Percentiles rank a stretch among this genome's conserved stretches.
These are phyloP conservation scores for Auriscalpium vulgare DNA, from an alignment of 768 basidiomycete species.

Conservation along the genomic window DNA sequence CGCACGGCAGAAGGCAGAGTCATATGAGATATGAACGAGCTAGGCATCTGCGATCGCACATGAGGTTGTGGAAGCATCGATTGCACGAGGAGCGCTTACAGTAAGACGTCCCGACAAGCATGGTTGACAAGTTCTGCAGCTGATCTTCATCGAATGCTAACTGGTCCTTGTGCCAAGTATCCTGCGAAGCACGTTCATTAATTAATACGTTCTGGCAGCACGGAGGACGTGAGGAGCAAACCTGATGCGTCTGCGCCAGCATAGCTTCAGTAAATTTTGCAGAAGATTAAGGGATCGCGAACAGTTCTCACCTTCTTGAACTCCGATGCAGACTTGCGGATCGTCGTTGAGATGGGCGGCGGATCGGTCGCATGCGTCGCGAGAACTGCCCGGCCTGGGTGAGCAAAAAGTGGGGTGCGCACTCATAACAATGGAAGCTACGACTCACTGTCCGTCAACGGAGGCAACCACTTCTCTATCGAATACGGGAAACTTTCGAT, in stretches of 20 bases:
- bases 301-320: slow-evolving; percentile 66
- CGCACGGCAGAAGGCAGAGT: too few species aligned
- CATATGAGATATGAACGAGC: background rate
- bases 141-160: slow-evolving; percentile 85
- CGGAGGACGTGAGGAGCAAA: slow-evolving; percentile 1
- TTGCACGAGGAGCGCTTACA: slow-evolving; percentile 38
- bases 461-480: slow-evolving; percentile 45
- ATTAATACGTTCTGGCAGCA: background rate
- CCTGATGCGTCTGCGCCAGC: slow-evolving; percentile 28
- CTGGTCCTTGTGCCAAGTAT: slow-evolving; percentile 90
- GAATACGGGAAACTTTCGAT: slow-evolving; percentile 53
- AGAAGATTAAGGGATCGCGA: background rate
- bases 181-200: slow-evolving; percentile 35
- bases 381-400: slow-evolving; percentile 38
- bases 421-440: background rate
- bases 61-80: background rate
- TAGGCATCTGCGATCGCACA: background rate
- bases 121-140: slow-evolving; percentile 75
- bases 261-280: background rate
- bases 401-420: background rate
- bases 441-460: slow-evolving; percentile 62
- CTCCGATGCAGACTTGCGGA: slow-evolving; percentile 77
- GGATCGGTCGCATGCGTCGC: slow-evolving; percentile 79
- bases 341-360: slow-evolving; percentile 84
- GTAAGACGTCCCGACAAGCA: slow-evolving; percentile 86